Base-by-base conservation (phyloP, 148 eudicot genomes). In the Persicaria maculosa region DNA sequence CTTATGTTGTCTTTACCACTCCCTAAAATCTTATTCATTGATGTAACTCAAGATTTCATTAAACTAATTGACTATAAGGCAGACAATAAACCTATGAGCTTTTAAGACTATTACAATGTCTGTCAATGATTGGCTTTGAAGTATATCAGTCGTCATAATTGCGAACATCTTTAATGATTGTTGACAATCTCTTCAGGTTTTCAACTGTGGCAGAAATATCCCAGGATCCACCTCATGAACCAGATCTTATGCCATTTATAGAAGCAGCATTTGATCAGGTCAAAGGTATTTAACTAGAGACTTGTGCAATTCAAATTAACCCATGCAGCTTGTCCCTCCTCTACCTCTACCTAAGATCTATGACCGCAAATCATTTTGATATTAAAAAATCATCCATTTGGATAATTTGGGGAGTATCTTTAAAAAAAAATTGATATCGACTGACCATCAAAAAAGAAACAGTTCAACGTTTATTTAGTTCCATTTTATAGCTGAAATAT, bases 181-280 rank as follows among this genome's bases (percentile, higher is more conserved):
- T 36, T 65, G 47, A 12, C 19, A 3, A 12, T 65, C 81, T 75
- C 81, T 84, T 79, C 92, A 92, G 98, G 92, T 89, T 90, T 79
- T 90, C 96, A 72, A 90, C 90, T 59, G 76, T 79, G 74, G 73
- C 86, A 7, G 83, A 77, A 74, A 75, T 78, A 76, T 79, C 85
- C 68, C 80, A 76, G 44, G 79, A 84, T 68, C 53, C 46, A 12
- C 74, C 74, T 55, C 73, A 74, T 40, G 86, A 85, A 72, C 82
- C 79, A 64, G 91, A 82, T 74, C 62, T 88, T 54, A 75, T 83
- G 75, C 80, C 88, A 53, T 90, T 88, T 74, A 53, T 90, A 76
- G 79, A 77, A 61, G 85, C 93, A 50, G 62, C 84, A 48, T 84
- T 83, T 70, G 82, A 83, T 77, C 74, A 85, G 77, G 74, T 77